These are phyloP conservation scores for Hippophae gyantsensis DNA, from an alignment of 306 rosid genomes.

Conservation along the genomic window DNA sequence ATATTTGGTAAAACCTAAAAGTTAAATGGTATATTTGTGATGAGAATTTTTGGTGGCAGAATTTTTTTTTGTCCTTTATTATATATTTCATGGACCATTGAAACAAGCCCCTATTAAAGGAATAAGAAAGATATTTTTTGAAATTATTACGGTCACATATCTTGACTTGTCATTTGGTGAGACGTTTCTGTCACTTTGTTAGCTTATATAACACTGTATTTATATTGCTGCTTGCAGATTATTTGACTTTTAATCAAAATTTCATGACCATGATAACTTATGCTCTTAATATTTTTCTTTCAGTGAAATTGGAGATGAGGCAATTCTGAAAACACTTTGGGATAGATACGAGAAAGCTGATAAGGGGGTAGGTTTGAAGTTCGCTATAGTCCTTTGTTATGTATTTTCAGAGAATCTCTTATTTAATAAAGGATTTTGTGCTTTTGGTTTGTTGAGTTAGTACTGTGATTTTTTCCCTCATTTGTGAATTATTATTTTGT, in stretches of 20 bases:
- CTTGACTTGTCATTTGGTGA: not conserved
- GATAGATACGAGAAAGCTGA: constrained; percentile 59
- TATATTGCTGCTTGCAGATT: not conserved
- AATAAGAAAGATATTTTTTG: too few relatives aligned
- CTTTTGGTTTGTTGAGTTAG: not conserved
- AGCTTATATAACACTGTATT: too few relatives aligned
- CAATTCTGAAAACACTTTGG: constrained; percentile 79
- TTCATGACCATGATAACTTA: not conserved
- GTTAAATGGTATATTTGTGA: too few relatives aligned
- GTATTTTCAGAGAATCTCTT: not conserved
- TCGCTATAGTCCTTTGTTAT: constrained; percentile 1
- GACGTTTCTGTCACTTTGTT: not conserved
- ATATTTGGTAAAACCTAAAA: too few relatives aligned
- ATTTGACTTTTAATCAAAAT: not conserved
- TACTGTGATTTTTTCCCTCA: too few relatives aligned
- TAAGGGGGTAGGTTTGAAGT: constrained; percentile 59
- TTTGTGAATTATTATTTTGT: too few relatives aligned
- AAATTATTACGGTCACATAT: too few relatives aligned
- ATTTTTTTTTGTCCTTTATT: too few relatives aligned
- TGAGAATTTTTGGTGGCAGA: too few relatives aligned
- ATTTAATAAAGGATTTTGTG: constrained; percentile 14
- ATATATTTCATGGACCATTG: too few relatives aligned
- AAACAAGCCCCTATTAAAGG: too few relatives aligned
- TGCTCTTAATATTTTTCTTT: constrained; percentile 7
- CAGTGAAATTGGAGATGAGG: constrained; percentile 91